Conservation (phyloP, 2,329 filamentous ascomycete genomes). For the Macroventuria anomochaeta region DNA sequence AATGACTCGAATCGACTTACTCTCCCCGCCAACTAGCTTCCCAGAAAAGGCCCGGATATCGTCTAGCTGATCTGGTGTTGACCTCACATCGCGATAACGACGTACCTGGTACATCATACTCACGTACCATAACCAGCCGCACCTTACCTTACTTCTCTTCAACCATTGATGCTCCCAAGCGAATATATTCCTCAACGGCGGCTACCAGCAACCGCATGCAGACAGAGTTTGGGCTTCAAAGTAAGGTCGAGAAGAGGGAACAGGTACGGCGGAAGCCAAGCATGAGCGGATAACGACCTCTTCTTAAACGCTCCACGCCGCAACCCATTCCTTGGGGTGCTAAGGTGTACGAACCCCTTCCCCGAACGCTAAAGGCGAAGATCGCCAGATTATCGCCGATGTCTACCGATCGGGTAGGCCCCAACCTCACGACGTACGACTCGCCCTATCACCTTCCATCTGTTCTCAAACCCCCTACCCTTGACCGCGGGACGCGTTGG, state of each 20-base stretch:
- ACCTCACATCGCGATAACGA: conserved; percentile 5
- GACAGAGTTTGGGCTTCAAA: not conserved
- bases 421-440: no score
- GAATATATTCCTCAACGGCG: not conserved
- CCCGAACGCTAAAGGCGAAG: not conserved
- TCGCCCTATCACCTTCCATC: no score
- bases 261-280: no score
- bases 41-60: conserved; percentile 6
- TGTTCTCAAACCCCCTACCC: no score
- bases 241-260: no score
- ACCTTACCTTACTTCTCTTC: not conserved
- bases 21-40: conserved; percentile 5
- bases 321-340: no score
- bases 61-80: not conserved
- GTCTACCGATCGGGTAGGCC: conserved; percentile 8
- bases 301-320: no score
- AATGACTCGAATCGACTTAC: not conserved
- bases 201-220: not conserved
- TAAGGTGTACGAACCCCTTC: not conserved
- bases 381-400: conserved; percentile 14
- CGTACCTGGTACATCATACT: conserved; percentile 2
- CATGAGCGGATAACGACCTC: not conserved
- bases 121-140: not conserved
- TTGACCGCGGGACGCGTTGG: no score
- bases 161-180: not conserved